Conservation (phyloP, 768 basidiomycete genomes). For the Boletus fagicola region DNA sequence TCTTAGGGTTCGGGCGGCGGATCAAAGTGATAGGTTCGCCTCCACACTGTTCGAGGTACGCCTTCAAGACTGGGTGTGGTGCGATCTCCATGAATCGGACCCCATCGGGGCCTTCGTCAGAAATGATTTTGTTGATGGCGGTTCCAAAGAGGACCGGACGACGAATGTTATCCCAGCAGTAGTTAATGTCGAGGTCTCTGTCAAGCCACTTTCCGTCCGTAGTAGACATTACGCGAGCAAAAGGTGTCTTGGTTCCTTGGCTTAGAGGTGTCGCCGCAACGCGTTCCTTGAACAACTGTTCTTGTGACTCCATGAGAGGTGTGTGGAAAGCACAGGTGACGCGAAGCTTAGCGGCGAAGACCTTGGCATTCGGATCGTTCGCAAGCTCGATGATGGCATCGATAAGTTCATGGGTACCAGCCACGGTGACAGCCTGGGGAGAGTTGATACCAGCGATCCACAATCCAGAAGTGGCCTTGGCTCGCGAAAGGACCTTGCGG, state of each 20-base stretch:
- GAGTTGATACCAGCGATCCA: slow-evolving; percentile 39
- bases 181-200: slow-evolving; percentile 27
- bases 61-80: slow-evolving; percentile 36
- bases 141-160: slow-evolving; percentile 35
- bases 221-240: slow-evolving; percentile 36
- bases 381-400: slow-evolving; percentile 30
- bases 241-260: slow-evolving; percentile 20
- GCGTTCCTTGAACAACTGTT: slow-evolving; percentile 30
- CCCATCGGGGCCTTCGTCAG: slow-evolving; percentile 30
- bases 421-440: slow-evolving; percentile 36
- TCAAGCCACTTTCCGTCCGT: slow-evolving; percentile 35
- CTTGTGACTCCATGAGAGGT: slow-evolving; percentile 35
- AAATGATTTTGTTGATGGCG: slow-evolving; percentile 31
- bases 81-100: slow-evolving; percentile 33
- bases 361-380: slow-evolving; percentile 26
- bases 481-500: slow-evolving; percentile 30
- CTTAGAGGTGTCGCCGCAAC: slow-evolving; percentile 17
- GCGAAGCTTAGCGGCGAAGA: slow-evolving; percentile 32
- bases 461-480: slow-evolving; percentile 27
- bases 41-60: slow-evolving; percentile 35
- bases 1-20: slow-evolving; percentile 33
- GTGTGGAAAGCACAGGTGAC: slow-evolving; percentile 37
- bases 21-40: slow-evolving; percentile 30
- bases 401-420: slow-evolving; percentile 32
- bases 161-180: slow-evolving; percentile 39